phyloP scores from a whole-genome alignment of 2,329 filamentous ascomycete genomes.

The Geosmithia morbida region DNA sequence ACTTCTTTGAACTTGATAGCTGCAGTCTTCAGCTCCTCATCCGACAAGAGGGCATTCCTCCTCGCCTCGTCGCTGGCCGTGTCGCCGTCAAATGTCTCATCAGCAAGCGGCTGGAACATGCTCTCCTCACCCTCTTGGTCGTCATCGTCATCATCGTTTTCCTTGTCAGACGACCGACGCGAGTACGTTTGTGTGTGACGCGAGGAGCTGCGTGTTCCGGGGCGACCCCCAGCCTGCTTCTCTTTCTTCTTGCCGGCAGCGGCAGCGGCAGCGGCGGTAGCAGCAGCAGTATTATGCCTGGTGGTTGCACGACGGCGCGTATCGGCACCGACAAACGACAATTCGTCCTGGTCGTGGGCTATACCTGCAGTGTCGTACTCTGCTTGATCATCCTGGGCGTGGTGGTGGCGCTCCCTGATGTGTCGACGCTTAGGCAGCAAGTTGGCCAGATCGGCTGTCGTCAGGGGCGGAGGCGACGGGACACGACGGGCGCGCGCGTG shows the following conservation, averaged over 20 bases:
- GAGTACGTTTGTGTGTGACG: slow-evolving; percentile 29
- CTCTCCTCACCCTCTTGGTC: slow-evolving; percentile 15
- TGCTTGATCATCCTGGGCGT: slow-evolving; percentile 29
- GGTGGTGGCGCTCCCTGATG: slow-evolving; percentile 22
- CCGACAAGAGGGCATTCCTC: slow-evolving; percentile 21
- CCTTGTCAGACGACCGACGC: slow-evolving; percentile 38
- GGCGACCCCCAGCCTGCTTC: slow-evolving; percentile 7
- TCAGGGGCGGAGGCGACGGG: slow-evolving; percentile 24
- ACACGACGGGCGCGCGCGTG: not conserved
- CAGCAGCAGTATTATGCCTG: slow-evolving; percentile 6
- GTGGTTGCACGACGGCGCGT: slow-evolving; percentile 6
- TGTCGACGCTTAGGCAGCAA: slow-evolving; percentile 38
- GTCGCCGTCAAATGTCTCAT: slow-evolving; percentile 25
- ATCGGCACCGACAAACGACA: slow-evolving; percentile 28
- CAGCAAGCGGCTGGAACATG: slow-evolving; percentile 26
- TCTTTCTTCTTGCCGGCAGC: not conserved
- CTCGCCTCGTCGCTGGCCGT: slow-evolving; percentile 14
- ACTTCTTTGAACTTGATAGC: slow-evolving; percentile 54
- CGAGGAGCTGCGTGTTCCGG: slow-evolving; percentile 9
- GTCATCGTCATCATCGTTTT: slow-evolving; percentile 25
- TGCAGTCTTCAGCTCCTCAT: slow-evolving; percentile 42
- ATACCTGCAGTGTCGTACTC: slow-evolving; percentile 33
- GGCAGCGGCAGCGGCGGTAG: slow-evolving; percentile 4
- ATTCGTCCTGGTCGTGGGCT: slow-evolving; percentile 40
- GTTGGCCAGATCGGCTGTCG: slow-evolving; percentile 38